Conservation (phyloP, 108 stramenopile genomes). For the Stephanodiscus triporus region DNA sequence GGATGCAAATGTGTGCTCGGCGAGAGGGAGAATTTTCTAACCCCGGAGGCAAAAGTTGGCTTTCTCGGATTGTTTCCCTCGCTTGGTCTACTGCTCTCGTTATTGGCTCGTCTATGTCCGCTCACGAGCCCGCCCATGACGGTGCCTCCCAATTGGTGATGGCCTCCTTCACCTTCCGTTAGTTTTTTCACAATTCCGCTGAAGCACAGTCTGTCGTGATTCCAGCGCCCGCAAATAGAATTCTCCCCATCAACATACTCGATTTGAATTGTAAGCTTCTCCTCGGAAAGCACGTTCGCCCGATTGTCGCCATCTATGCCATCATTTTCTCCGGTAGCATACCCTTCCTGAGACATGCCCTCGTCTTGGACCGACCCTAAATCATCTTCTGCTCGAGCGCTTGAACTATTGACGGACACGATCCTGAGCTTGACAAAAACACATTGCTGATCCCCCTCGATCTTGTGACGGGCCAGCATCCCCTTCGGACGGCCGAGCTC, state of each 20-base stretch:
- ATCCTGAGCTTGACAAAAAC: constrained; percentile 30
- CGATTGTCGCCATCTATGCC: neutral
- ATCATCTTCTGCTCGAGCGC: constrained; percentile 1
- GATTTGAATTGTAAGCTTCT: constrained; percentile 37
- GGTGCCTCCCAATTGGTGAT: constrained; percentile 36
- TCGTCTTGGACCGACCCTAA: constrained; percentile 5
- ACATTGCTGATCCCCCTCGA: constrained; percentile 40
- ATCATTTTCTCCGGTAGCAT: neutral
- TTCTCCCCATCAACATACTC: constrained; percentile 44
- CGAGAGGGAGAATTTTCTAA: constrained; percentile 31
- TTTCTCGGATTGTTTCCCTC: constrained; percentile 6
- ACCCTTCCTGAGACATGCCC: neutral
- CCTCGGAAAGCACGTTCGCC: neutral
- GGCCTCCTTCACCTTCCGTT: constrained; percentile 11
- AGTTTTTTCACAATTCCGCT: constrained; percentile 30
- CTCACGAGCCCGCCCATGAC: constrained; percentile 40
- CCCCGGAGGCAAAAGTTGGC: neutral
- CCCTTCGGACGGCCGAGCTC: constrained; percentile 42
- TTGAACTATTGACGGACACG: constrained; percentile 22
- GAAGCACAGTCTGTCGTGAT: constrained; percentile 32
- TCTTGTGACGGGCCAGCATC: constrained; percentile 35
- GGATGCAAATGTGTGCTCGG: constrained; percentile 45
- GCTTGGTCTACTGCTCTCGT: constrained; percentile 2
- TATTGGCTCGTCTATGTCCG: constrained; percentile 12
- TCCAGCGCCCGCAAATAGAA: constrained; percentile 27